Conservation (phyloP, 1,139 yeast species). For the Barnettozyma hawaiiensis region DNA sequence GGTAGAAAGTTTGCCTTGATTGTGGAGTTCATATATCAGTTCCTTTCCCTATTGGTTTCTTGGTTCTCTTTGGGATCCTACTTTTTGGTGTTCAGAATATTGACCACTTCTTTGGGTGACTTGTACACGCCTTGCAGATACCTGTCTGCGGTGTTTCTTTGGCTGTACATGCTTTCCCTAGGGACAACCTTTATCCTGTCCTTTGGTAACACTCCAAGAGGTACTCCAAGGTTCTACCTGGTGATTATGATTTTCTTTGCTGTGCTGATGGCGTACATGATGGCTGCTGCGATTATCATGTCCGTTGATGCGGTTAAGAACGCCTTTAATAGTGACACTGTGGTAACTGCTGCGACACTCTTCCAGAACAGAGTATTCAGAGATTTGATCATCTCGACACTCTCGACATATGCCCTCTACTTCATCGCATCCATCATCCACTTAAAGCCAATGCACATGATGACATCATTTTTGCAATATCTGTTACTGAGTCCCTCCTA, state of each 20-base stretch:
- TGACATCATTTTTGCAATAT: slow-evolving; percentile 83
- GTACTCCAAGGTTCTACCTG: slow-evolving; percentile 77
- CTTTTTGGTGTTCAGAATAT: slow-evolving; percentile 72
- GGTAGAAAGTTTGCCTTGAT: slow-evolving; percentile 67
- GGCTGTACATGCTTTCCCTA: slow-evolving; percentile 87
- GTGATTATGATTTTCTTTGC: slow-evolving; percentile 89
- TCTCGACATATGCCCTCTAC: slow-evolving; percentile 80
- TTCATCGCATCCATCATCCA: slow-evolving; percentile 72
- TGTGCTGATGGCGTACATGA: slow-evolving; percentile 83
- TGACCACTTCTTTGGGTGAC: slow-evolving; percentile 63
- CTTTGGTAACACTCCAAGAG: slow-evolving; percentile 92
- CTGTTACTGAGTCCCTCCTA: slow-evolving; percentile 83
- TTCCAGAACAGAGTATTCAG: slow-evolving; percentile 59
- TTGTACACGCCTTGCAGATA: slow-evolving; percentile 65
- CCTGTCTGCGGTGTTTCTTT: slow-evolving; percentile 73
- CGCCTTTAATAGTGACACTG: slow-evolving; percentile 24
- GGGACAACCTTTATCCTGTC: slow-evolving; percentile 87
- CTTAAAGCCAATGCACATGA: slow-evolving; percentile 93
- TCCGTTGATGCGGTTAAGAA: slow-evolving; percentile 65
- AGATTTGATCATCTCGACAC: slow-evolving; percentile 80
- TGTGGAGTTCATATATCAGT: slow-evolving; percentile 73
- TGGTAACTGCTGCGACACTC: slow-evolving; percentile 32
- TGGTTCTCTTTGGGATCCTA: slow-evolving; percentile 84
- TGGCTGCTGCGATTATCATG: slow-evolving; percentile 81
- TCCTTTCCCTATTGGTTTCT: slow-evolving; percentile 58